A percentile compares a stretch with the other conserved stretches of the same genome.
These are phyloP conservation scores for Trichoderma breve DNA, from an alignment of 2,329 filamentous ascomycete genomes.

Conservation along the genomic window DNA sequence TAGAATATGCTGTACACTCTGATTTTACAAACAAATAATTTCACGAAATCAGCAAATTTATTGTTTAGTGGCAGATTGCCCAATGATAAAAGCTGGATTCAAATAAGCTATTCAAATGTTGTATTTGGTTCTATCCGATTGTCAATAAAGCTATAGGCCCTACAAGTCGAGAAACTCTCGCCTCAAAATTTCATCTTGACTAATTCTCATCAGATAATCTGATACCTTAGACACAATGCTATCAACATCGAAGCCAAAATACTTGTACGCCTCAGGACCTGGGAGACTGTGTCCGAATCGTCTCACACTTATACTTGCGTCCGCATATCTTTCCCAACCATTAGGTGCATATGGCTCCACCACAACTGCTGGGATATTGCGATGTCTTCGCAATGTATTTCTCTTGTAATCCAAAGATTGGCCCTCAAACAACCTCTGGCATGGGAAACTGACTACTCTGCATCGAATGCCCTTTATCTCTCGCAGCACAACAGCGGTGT, in stretches of 20 bases:
- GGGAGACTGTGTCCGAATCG: slow-evolving; percentile 4
- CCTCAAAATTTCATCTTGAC: not conserved
- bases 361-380: not conserved
- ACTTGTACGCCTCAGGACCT: slow-evolving; percentile 9
- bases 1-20: not conserved
- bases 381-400: not conserved
- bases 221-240: not conserved
- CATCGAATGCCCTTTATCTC: slow-evolving; percentile 30
- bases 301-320: not conserved
- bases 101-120: not conserved
- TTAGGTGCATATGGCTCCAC: slow-evolving; percentile 4
- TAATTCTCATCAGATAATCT: not conserved
- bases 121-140: not conserved
- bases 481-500: slow-evolving; percentile 37
- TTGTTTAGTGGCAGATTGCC: not conserved
- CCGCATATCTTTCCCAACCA: slow-evolving; percentile 2
- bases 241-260: slow-evolving; percentile 5
- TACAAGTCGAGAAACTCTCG: not conserved
- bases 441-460: slow-evolving; percentile 41
- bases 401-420: slow-evolving; percentile 2
- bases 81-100: not conserved
- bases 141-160: not conserved
- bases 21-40: not conserved
- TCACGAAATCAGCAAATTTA: not conserved
- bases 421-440: slow-evolving; percentile 39